These are phyloP conservation scores for Chalciporus sphaerocephalus DNA, from an alignment of 768 basidiomycete genomes.

Conservation along the genomic window DNA sequence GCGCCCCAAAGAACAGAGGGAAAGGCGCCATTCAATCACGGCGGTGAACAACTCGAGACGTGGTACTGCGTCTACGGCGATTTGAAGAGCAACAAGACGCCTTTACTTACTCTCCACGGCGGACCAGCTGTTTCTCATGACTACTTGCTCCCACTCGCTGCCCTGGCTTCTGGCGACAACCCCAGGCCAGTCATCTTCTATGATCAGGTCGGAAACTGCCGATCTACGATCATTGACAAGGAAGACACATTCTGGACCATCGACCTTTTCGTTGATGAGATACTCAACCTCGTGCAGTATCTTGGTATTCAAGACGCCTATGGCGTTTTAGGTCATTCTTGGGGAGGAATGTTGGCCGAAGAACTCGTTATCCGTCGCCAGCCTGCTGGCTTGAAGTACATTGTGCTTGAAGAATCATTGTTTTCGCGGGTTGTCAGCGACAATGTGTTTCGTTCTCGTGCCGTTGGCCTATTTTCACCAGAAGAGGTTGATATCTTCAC, in stretches of 20 bases:
- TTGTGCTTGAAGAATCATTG: background rate
- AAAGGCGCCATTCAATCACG: conserved; percentile 17
- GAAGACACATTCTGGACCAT: conserved; percentile 40
- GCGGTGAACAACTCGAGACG: conserved; percentile 33
- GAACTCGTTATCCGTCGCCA: background rate
- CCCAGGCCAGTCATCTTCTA: conserved; percentile 43
- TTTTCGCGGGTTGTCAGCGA: background rate
- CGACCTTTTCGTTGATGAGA: conserved; percentile 49
- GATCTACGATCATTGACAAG: conserved; percentile 31
- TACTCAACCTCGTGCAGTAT: conserved; percentile 42
- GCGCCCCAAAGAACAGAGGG: conserved; percentile 2
- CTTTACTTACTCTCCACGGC: conserved; percentile 44
- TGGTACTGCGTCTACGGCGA: conserved; percentile 45
- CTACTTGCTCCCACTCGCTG: conserved; percentile 37
- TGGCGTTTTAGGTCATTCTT: conserved; percentile 49
- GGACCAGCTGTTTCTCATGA: conserved; percentile 40
- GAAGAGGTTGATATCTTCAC: background rate
- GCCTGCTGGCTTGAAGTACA: background rate
- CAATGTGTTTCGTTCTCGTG: background rate
- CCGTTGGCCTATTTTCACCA: background rate
- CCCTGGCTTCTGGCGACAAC: conserved; percentile 24
- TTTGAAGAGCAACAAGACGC: conserved; percentile 28
- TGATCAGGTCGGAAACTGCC: conserved; percentile 47
- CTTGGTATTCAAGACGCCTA: conserved; percentile 39
- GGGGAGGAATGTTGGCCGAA: conserved; percentile 49